Percentiles rank a stretch among this genome's conserved stretches.
These are phyloP conservation scores for Parmelia sp. DNA, from an alignment of 495 filamentous ascomycete genomes.

Conservation along the genomic window DNA sequence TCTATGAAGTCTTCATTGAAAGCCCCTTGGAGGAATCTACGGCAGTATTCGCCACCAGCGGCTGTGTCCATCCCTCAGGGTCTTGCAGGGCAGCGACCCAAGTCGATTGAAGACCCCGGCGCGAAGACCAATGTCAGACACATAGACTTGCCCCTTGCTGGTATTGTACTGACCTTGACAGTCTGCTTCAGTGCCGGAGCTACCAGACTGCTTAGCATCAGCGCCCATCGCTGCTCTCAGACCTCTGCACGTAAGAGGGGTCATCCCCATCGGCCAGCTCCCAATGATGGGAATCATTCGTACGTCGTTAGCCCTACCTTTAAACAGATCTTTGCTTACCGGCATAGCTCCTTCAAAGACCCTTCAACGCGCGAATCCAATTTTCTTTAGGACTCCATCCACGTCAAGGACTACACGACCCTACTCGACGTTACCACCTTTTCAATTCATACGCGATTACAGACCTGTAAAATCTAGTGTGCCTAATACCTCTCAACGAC, in stretches of 20 bases:
- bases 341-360: constrained; percentile 19
- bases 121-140: constrained; percentile 10
- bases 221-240: constrained; percentile 21
- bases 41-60: constrained; percentile 12
- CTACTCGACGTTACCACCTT: constrained; percentile 36
- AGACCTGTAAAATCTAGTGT: constrained; percentile 18
- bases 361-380: constrained; percentile 28
- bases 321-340: neutral
- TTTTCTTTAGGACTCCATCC: constrained; percentile 20
- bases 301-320: neutral
- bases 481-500: constrained; percentile 30
- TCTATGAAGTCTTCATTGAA: constrained; percentile 39
- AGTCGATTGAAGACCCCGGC: constrained; percentile 6
- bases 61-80: neutral
- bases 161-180: neutral
- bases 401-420: constrained; percentile 29
- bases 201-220: constrained; percentile 26
- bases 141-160: neutral
- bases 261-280: neutral
- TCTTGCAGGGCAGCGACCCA: constrained; percentile 7
- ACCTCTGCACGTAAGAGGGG: neutral
- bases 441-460: constrained; percentile 14
- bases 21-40: constrained; percentile 34
- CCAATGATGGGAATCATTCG: constrained; percentile 5
- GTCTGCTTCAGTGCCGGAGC: constrained; percentile 10